Evolutionary conservation across 768 basidiomycete genomes (phyloP).

Genomic region (Mycena crocata): DNA sequence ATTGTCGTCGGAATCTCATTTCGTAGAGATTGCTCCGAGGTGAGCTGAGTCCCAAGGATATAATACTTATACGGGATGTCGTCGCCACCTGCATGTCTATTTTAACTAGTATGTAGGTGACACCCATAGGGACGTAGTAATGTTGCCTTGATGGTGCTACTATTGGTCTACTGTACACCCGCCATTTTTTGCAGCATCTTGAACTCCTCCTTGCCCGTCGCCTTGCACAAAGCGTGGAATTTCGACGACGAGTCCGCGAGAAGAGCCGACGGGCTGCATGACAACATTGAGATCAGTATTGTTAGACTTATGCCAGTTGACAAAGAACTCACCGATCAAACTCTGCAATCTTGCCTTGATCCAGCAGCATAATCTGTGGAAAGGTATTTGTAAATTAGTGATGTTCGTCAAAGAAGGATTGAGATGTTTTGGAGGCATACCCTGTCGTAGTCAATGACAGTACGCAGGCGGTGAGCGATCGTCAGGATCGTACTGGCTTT

Average conservation of each 20-base stretch:
- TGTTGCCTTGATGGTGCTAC: too few species aligned
- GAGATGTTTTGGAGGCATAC: conserved; percentile 45
- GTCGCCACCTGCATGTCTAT: too few species aligned
- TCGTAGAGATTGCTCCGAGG: too few species aligned
- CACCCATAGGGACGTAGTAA: too few species aligned
- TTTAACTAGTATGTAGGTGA: too few species aligned
- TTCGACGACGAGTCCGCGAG: conserved; percentile 66
- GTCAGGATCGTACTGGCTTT: conserved; percentile 84
- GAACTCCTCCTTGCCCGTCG: conserved; percentile 80
- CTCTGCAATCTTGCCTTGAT: conserved; percentile 82
- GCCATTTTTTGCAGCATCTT: conserved; percentile 75
- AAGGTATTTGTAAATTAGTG: neutral
- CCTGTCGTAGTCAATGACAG: conserved; percentile 86
- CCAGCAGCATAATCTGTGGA: conserved; percentile 76
- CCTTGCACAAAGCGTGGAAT: conserved; percentile 76
- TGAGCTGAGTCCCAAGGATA: too few species aligned
- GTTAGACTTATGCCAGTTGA: neutral
- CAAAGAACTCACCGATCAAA: conserved; percentile 64
- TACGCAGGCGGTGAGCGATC: conserved; percentile 82
- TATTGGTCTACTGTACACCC: too few species aligned
- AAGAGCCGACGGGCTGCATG: conserved; percentile 60
- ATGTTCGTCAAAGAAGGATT: neutral
- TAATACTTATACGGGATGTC: too few species aligned
- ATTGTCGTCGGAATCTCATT: too few species aligned
- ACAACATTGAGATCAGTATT: neutral